Evolutionary conservation across 768 basidiomycete genomes (phyloP), one percentile per base, ranked within the genome.

Genomic region (Boletus bicolor): DNA sequence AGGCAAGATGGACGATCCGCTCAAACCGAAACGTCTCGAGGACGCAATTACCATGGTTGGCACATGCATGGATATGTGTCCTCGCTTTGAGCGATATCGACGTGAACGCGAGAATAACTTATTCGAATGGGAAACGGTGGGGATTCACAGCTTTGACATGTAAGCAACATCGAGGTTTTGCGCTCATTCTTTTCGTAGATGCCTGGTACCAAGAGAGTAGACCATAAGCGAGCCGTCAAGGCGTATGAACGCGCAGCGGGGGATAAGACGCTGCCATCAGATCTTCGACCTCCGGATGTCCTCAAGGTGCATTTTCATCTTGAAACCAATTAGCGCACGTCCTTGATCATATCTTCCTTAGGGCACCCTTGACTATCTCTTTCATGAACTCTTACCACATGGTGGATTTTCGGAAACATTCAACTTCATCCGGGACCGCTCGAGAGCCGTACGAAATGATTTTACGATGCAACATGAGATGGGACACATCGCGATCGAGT

Each of bases 211-310:
- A 91, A 86, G 66, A 79, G 88, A 42, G 87, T 98, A 9, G 86
- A 95, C 66, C 93, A 93, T 59, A 77, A 77, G 39, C 85, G 86
- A 49, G 95, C 95, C 0, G 96, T 98, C 44, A 97, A 98, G 68
- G 89, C 88, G 68, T 99, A 94, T 70, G 92, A 96, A 69, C 89
- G 96, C 19, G 93, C 93, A 4, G 91, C 93, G 14, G 95, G 95
- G 26, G 92, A 96, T 76, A 90, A 95, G 72, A 85, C 85, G 0
- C 65, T 97, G 0, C 95, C 96, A 2, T 93, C 92, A 0, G 96
- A 99, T 69, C 76, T 99, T 46, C 84, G 96, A 17, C 93, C 95
- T 8, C 93, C 95, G 0, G 73, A 72, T 19, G 82, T 97, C 28
- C 84, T 98, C 52, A 86, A 87, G 75, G 90, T 89, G 48, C 60